Conservation (phyloP, 257 asterid genomes). For the Solanum pimpinellifolium region DNA sequence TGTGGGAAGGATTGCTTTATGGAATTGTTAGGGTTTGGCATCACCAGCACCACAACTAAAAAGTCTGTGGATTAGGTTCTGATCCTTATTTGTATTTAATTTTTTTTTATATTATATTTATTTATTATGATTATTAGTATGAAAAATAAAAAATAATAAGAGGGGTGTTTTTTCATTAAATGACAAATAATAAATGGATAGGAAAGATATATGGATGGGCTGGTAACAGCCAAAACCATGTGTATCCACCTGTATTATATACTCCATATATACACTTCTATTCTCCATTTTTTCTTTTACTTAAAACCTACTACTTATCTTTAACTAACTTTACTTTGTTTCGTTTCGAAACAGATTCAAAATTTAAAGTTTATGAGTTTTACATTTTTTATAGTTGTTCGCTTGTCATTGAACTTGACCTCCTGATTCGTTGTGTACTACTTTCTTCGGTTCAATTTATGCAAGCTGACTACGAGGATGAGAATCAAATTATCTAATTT, state of each 20-base stretch:
- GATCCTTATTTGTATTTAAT: not conserved
- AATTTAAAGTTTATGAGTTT: not conserved
- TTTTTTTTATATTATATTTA: not conserved
- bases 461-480: not conserved
- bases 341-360: not conserved
- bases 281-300: not conserved
- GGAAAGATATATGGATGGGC: slow-evolving; percentile 32
- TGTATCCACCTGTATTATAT: slow-evolving; percentile 11
- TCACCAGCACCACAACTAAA: slow-evolving; percentile 36
- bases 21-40: not conserved
- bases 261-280: not conserved
- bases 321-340: not conserved
- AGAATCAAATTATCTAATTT: not conserved
- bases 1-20: not conserved
- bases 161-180: slow-evolving; percentile 16
- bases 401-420: not conserved
- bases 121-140: not conserved
- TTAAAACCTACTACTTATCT: not conserved
- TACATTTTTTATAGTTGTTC: not conserved
- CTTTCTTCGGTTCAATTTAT: not conserved
- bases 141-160: not conserved
- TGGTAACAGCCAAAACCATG: slow-evolving; percentile 46
- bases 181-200: slow-evolving; percentile 51
- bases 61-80: slow-evolving; percentile 57
- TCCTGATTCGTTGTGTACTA: not conserved